phyloP scores from a whole-genome alignment of 805 yeast species.

The Barnettozyma vustinii region DNA sequence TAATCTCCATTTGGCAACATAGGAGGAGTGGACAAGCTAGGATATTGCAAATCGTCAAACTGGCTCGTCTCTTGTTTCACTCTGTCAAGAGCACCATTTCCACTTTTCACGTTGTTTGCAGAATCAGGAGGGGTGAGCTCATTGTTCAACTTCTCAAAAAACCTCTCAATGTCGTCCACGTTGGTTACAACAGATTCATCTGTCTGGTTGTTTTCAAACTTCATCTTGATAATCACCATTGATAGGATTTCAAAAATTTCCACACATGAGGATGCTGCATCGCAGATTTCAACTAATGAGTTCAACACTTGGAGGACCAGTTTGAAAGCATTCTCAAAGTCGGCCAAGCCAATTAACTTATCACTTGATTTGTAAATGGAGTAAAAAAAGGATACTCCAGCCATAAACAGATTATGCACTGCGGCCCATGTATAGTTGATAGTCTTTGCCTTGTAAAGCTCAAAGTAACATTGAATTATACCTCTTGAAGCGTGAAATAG shows the following conservation, averaged over 20 bases:
- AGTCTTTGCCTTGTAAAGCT: conserved; percentile 47
- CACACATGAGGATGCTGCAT: conserved; percentile 68
- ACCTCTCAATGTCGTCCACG: conserved; percentile 22
- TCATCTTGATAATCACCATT: conserved; percentile 62
- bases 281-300: conserved; percentile 63
- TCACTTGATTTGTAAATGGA: conserved; percentile 66
- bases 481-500: conserved; percentile 63
- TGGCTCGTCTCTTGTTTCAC: conserved; percentile 4
- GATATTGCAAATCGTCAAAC: conserved; percentile 17
- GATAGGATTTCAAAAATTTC: conserved; percentile 68
- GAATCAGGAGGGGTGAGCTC: conserved; percentile 15
- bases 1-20: conserved; percentile 4
- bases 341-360: conserved; percentile 40
- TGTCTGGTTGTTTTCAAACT: conserved; percentile 27
- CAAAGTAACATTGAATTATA: conserved; percentile 57
- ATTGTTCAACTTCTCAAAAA: conserved; percentile 19
- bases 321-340: conserved; percentile 41
- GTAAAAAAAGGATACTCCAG: conserved; percentile 80
- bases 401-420: conserved; percentile 82
- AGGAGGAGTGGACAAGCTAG: conserved; percentile 22
- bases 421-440: conserved; percentile 92
- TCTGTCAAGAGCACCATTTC: conserved; percentile 6
- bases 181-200: conserved; percentile 4
- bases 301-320: conserved; percentile 54
- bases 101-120: not conserved